Conservation (phyloP, 805 yeast genomes). For the Lipomyces yamanashiensis region DNA sequence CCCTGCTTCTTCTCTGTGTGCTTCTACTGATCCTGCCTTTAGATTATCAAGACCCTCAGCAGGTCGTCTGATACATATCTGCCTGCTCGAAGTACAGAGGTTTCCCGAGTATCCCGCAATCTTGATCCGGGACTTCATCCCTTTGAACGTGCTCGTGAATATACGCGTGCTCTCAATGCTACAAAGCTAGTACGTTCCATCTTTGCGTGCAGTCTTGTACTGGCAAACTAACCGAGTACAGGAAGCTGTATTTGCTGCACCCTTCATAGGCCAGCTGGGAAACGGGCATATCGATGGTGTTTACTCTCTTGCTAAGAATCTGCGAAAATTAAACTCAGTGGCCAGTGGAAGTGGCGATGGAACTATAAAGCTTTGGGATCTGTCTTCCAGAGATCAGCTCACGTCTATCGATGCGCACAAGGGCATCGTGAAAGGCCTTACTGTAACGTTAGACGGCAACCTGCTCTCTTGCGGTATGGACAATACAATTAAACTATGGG, state of each 20-base stretch:
- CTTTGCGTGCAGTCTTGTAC: not conserved
- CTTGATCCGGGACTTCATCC: slow-evolving; percentile 94
- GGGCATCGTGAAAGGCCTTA: slow-evolving; percentile 84
- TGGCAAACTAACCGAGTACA: not conserved
- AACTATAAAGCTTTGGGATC: slow-evolving; percentile 89
- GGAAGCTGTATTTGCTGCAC: slow-evolving; percentile 93
- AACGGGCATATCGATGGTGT: slow-evolving; percentile 95
- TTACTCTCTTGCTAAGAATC: slow-evolving; percentile 81
- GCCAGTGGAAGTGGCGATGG: slow-evolving; percentile 98
- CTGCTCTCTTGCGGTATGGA: slow-evolving; percentile 89
- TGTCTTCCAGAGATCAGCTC: slow-evolving; percentile 75
- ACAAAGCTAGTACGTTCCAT: slow-evolving; percentile 67
- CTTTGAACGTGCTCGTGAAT: slow-evolving; percentile 95
- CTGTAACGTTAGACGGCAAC: slow-evolving; percentile 67
- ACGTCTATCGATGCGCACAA: slow-evolving; percentile 85
- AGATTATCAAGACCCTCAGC: slow-evolving; percentile 70
- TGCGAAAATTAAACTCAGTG: slow-evolving; percentile 66
- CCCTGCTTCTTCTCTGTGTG: not conserved
- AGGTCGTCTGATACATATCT: slow-evolving; percentile 91
- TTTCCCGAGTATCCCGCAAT: slow-evolving; percentile 83
- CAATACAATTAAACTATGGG: slow-evolving; percentile 87
- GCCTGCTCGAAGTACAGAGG: slow-evolving; percentile 89
- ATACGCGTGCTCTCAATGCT: slow-evolving; percentile 91
- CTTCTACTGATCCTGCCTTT: not conserved
- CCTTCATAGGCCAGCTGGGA: slow-evolving; percentile 93